Percentiles rank a stretch among this genome's conserved stretches.
phyloP scores from a whole-genome alignment of 352 stramenopile species.

The Phytophthora pini region DNA sequence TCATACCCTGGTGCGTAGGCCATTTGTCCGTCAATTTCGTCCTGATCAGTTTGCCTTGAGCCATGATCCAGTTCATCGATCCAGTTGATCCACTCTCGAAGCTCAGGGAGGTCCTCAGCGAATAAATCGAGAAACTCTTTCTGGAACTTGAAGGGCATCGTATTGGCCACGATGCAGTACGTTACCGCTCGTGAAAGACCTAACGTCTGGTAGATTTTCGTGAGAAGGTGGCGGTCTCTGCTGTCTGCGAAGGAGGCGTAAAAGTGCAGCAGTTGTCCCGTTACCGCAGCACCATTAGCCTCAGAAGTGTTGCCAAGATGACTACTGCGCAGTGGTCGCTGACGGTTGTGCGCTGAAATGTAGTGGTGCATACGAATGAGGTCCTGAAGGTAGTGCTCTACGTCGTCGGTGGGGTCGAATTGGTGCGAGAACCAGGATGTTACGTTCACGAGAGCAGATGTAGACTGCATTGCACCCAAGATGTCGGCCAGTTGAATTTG shows the following conservation, averaged over 20 bases:
- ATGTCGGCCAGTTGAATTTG: constrained; percentile 42
- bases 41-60: background rate
- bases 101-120: constrained; percentile 40
- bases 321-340: constrained; percentile 27
- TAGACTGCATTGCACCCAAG: constrained; percentile 31
- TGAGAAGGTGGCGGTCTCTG: constrained; percentile 50
- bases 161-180: constrained; percentile 49
- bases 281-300: constrained; percentile 11
- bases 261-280: constrained; percentile 45
- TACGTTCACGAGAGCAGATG: constrained; percentile 36
- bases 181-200: constrained; percentile 35
- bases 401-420: constrained; percentile 64
- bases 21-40: constrained; percentile 2
- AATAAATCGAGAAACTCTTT: constrained; percentile 71
- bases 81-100: constrained; percentile 65
- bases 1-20: constrained; percentile 25
- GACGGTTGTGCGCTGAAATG: constrained; percentile 44
- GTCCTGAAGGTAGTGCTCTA: constrained; percentile 65
- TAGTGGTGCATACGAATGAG: constrained; percentile 67
- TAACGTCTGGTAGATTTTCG: constrained; percentile 64
- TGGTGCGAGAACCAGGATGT: constrained; percentile 57
- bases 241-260: constrained; percentile 51
- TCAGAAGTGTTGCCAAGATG: constrained; percentile 13
- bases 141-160: constrained; percentile 52
- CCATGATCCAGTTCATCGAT: constrained; percentile 34